Evolutionary conservation across 495 filamentous ascomycete species (phyloP), one percentile per base, ranked within the genome.

Genomic region (Aspergillus carlsbadensis): DNA sequence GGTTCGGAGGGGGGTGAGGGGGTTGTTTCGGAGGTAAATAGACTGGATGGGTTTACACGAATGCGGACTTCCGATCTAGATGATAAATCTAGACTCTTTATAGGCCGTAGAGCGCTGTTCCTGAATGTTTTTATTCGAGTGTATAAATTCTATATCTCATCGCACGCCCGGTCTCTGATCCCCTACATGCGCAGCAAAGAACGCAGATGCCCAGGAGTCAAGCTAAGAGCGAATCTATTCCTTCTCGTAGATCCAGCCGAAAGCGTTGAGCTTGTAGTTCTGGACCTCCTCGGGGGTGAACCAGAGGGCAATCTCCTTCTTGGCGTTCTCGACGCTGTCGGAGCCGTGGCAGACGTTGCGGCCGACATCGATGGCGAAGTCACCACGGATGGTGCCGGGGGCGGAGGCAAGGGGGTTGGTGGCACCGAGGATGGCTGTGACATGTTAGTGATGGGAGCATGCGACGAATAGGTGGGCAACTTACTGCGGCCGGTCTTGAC

Each of bases 271-370:
- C 82, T 91, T 90, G 81, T 85, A 98, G 72, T 65, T 78, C 75
- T 89, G 75, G 66, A 96, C 65, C 76, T 98, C 94, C 62, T 83
- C 85, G 64, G 86, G 75, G 72, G 84, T 80, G 89, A 98, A 98
- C 94, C 94, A 98, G 69, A 97, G 87, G 64, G 83, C 87, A 71
- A 98, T 98, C 84, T 98, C 94, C 89, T 97, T 97, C 88, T 98
- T 85, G 76, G 94, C 94, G 80, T 81, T 94, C 84, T 98, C 94
- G 77, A 98, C 92, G 77, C 81, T 84, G 85, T 98, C 94, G 77
- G 91, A 96, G 71, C 94, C 94, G 84, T 98, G 94, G 87, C 94
- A 97, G 78, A 98, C 90, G 83, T 98, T 98, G 72, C 94, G 91
- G 79, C 94, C 94, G 68, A 94, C 89, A 69, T 92, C 90, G 52